Conservation (phyloP, 805 yeast species). For the Jamesozyma piceae region DNA sequence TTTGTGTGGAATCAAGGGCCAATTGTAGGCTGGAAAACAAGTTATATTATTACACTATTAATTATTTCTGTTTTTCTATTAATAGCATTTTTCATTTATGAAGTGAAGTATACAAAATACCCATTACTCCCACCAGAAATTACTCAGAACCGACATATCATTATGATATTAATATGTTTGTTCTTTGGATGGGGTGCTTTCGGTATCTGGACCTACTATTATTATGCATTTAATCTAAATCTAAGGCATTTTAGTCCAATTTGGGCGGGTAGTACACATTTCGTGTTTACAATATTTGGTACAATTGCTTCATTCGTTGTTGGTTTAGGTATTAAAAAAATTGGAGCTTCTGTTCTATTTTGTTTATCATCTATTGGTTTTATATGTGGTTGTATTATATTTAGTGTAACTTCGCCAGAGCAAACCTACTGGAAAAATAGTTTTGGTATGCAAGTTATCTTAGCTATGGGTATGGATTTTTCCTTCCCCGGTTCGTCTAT, state of each 20-base stretch:
- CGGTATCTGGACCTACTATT: constrained; percentile 65
- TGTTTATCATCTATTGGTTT: constrained; percentile 46
- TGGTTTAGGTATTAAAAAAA: constrained; percentile 37
- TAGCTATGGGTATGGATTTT: constrained; percentile 69
- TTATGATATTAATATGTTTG: constrained; percentile 41
- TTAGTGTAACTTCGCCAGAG: constrained; percentile 46
- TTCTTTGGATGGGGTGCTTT: constrained; percentile 71
- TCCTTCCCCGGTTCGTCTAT: constrained; percentile 70
- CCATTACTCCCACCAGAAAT: constrained; percentile 50
- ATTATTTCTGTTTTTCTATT: constrained; percentile 42
- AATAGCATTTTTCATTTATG: constrained; percentile 40
- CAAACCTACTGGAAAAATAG: constrained; percentile 52
- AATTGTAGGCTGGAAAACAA: constrained; percentile 54
- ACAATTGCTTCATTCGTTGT: constrained; percentile 46
- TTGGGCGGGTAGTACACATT: constrained; percentile 36
- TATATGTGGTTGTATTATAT: constrained; percentile 42
- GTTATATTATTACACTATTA: constrained; percentile 49
- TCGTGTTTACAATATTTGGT: constrained; percentile 45
- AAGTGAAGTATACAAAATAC: constrained; percentile 34
- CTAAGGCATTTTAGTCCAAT: constrained; percentile 41
- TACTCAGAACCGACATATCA: constrained; percentile 36
- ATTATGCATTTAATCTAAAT: constrained; percentile 42
- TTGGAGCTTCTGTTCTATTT: constrained; percentile 45
- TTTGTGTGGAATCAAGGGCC: constrained; percentile 74
- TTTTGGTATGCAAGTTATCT: constrained; percentile 47